Percentiles rank a stretch among this genome's conserved stretches.
Conservation (phyloP, 2,329 filamentous ascomycete species). For the Botrytis tulipae region DNA sequence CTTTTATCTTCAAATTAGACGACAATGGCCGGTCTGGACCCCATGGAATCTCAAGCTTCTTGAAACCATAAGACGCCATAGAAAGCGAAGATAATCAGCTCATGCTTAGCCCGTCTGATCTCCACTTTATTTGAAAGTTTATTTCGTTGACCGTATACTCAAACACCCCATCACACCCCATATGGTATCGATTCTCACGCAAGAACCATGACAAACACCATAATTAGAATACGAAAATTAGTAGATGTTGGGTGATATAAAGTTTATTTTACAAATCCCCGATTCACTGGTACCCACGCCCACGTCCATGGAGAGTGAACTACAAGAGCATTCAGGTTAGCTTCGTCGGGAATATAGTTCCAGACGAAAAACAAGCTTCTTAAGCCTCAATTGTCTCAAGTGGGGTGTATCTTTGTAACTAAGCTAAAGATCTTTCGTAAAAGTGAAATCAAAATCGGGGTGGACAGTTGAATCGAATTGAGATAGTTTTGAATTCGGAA, state of each 20-base stretch:
- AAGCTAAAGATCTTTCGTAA: neutral
- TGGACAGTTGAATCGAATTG: constrained; percentile 19
- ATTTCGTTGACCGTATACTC: neutral
- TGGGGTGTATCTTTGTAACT: neutral
- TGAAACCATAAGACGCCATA: constrained; percentile 22
- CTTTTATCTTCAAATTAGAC: constrained; percentile 8
- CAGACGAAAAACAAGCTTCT: neutral
- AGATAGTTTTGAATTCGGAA: constrained; percentile 8
- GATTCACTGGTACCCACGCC: neutral
- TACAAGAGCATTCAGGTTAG: neutral
- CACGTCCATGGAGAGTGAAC: neutral
- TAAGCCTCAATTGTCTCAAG: constrained; percentile 6
- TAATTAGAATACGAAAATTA: neutral
- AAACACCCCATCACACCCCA: neutral
- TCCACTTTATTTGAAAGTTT: constrained; percentile 17
- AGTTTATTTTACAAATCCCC: neutral
- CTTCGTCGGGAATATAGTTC: neutral
- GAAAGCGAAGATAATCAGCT: constrained; percentile 22
- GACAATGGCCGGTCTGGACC: neutral
- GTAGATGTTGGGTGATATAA: neutral
- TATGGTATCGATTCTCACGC: neutral
- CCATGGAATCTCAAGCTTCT: neutral
- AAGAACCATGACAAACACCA: neutral
- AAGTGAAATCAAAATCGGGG: neutral
- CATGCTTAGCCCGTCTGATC: constrained; percentile 35